A percentile compares a stretch with the other conserved stretches of the same genome.
These are phyloP conservation scores for Zopfia rhizophila DNA, from an alignment of 2,329 filamentous ascomycete species.

Conservation along the genomic window DNA sequence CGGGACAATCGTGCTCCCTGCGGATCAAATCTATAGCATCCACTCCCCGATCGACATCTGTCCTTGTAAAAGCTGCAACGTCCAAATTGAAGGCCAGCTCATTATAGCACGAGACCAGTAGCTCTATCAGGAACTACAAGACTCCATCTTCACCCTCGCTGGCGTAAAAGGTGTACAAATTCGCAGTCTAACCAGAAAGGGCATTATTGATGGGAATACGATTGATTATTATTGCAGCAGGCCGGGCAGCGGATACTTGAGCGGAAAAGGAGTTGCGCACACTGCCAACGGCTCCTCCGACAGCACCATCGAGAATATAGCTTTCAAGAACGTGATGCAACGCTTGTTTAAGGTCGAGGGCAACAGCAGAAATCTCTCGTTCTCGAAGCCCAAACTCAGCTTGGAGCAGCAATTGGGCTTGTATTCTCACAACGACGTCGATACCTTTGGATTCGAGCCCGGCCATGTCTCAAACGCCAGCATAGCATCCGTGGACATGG, in stretches of 20 bases:
- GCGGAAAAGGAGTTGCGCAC: conserved; percentile 53
- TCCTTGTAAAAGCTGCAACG: conserved; percentile 56
- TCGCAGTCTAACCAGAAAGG: conserved; percentile 52
- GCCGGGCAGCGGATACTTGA: conserved; percentile 5
- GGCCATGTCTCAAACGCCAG: conserved; percentile 50
- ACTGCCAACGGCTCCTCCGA: conserved; percentile 51
- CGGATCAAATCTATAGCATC: conserved; percentile 55
- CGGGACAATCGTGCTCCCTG: conserved; percentile 59
- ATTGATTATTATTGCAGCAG: conserved; percentile 47
- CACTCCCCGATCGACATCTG: conserved; percentile 56
- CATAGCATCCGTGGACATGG: conserved; percentile 56
- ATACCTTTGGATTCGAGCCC: conserved; percentile 58
- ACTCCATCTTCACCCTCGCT: conserved; percentile 53
- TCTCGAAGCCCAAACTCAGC: conserved; percentile 50
- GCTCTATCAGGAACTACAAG: conserved; percentile 55
- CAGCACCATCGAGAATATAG: conserved; percentile 52
- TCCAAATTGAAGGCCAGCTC: conserved; percentile 59
- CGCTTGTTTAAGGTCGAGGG: conserved; percentile 58
- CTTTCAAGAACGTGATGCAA: conserved; percentile 57
- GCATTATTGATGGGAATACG: conserved; percentile 60
- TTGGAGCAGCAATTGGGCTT: conserved; percentile 54
- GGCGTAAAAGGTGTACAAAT: conserved; percentile 53
- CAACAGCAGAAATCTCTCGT: conserved; percentile 48
- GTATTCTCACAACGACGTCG: conserved; percentile 46
- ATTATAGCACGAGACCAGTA: conserved; percentile 51